A percentile compares a stretch with the other conserved stretches of the same genome.
phyloP scores from a whole-genome alignment of 2,329 filamentous ascomycete genomes.

The Helotiales sp. region DNA sequence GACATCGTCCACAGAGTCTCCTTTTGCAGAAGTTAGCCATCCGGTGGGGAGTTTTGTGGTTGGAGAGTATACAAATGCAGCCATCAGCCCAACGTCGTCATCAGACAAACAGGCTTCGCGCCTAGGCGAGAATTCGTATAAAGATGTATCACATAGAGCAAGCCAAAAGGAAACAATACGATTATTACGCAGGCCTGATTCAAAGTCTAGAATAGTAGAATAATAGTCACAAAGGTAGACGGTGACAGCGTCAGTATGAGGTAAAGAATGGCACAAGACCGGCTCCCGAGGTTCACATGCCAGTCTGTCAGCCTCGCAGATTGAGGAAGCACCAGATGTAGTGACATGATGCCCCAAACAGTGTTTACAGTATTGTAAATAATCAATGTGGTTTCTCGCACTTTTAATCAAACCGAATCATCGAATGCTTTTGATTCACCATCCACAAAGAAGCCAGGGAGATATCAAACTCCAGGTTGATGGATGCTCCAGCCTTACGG shows the following conservation, averaged over 20 bases:
- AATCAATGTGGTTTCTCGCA: no score
- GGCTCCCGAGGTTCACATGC: conserved; percentile 1
- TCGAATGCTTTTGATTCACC: no score
- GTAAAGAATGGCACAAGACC: conserved; percentile 1
- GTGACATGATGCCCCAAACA: no score
- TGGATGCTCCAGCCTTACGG: background rate
- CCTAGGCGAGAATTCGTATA: conserved; percentile 22
- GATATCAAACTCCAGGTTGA: no score
- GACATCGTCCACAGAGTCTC: conserved; percentile 40
- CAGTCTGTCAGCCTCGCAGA: background rate
- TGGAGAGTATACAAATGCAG: conserved; percentile 35
- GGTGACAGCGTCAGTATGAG: background rate
- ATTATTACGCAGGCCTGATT: background rate
- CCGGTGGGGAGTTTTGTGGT: background rate
- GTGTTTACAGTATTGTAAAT: no score
- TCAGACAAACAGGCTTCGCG: no score
- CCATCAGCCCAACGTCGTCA: conserved; percentile 36
- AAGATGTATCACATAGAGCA: background rate
- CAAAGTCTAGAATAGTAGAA: background rate
- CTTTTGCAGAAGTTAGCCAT: conserved; percentile 19
- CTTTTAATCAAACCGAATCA: no score
- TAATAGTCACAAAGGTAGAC: background rate
- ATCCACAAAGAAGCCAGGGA: no score
- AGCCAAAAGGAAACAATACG: background rate
- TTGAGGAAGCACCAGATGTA: no score